phyloP scores from a whole-genome alignment of 2,329 filamentous ascomycete species.

The Fusarium sp. region DNA sequence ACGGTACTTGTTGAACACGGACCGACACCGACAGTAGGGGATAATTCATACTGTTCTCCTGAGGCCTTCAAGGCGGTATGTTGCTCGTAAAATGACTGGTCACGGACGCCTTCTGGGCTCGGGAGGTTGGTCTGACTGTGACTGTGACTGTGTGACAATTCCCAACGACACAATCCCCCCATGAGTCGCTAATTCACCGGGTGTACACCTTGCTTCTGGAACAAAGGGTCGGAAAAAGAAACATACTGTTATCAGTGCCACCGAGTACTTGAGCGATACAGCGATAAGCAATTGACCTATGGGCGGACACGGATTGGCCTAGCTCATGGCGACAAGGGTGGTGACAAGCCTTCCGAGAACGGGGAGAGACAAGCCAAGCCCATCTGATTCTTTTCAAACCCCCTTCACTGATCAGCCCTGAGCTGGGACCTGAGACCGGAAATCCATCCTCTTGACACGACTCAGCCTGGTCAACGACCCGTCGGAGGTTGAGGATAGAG shows the following conservation, averaged over 20 bases:
- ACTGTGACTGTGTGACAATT: too few relatives aligned
- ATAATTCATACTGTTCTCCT: slow-evolving; percentile 12
- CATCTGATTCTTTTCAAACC: slow-evolving; percentile 31
- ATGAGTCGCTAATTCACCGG: not conserved
- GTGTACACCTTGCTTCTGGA: not conserved
- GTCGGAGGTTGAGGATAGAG: not conserved
- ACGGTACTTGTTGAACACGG: slow-evolving; percentile 6
- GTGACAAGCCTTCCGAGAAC: slow-evolving; percentile 39
- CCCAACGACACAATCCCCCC: not conserved
- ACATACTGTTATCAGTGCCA: slow-evolving; percentile 18
- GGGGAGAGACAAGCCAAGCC: slow-evolving; percentile 5
- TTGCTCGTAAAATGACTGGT: slow-evolving; percentile 26
- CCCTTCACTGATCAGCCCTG: slow-evolving; percentile 24
- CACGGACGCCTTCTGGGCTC: not conserved
- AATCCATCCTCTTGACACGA: slow-evolving; percentile 22
- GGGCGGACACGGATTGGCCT: slow-evolving; percentile 26
- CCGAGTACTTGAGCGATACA: not conserved
- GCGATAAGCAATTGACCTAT: slow-evolving; percentile 40
- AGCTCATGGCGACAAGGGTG: slow-evolving; percentile 14
- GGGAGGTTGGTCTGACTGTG: slow-evolving; percentile 5
- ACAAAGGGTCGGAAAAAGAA: slow-evolving; percentile 9
- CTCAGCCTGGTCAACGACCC: slow-evolving; percentile 3
- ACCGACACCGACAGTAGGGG: slow-evolving; percentile 12
- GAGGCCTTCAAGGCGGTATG: slow-evolving; percentile 26
- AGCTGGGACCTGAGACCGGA: slow-evolving; percentile 3